Base-by-base conservation (phyloP, 2,329 filamentous ascomycete genomes). In the Ophiostoma perfectum region DNA sequence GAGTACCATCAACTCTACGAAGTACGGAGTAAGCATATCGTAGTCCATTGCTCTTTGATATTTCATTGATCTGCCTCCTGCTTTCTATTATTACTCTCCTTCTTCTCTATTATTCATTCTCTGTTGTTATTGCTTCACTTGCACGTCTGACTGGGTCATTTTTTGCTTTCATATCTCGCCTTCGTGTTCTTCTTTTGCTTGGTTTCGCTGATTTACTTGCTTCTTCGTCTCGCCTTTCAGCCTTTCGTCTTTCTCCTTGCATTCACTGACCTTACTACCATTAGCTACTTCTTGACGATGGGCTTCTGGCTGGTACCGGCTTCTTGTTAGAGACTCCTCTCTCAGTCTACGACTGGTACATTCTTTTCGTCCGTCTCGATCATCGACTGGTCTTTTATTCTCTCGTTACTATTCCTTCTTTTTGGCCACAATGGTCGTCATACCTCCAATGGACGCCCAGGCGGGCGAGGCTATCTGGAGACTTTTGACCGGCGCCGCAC, bases 391-490 rank as follows among this genome's bases (percentile, higher is more conserved):
- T 55, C 49, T 9, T 55, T 55, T 14, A 27, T 8, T 55, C 14
- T 55, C 55, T 39, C 16, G 12, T 66, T 45, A n/a, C 36, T 55
- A 9, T 36, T 38, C 12, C 2, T 27, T 27, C 8, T 42, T 11
- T 52, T 18, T 16, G 1, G 12, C 11, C 18, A 66, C 44, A 58
- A 71, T 71, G 71, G 70, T 70, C 9, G 70, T 69, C 64, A 70
- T 71, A 16, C 63, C 27, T 6, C 62, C 49, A 11, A 52, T n/a
- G 3, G 66, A 66, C 47, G 18, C 36, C 66, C 68, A 12, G 18
- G 18, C 58, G 14, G 66, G 55, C 55, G 67, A 68, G 47, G 65
- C 64, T 11, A 27, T 67, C n/a, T 67, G 67, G 67, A 18, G 64
- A 8, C 16, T 69, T 11, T 7, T 69, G 62, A n/a, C 55, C 3